A percentile compares a stretch with the other conserved stretches of the same genome.
Evolutionary conservation across 2,329 filamentous ascomycete genomes (phyloP).

Genomic region (Ceratocystis diversiconidia): DNA sequence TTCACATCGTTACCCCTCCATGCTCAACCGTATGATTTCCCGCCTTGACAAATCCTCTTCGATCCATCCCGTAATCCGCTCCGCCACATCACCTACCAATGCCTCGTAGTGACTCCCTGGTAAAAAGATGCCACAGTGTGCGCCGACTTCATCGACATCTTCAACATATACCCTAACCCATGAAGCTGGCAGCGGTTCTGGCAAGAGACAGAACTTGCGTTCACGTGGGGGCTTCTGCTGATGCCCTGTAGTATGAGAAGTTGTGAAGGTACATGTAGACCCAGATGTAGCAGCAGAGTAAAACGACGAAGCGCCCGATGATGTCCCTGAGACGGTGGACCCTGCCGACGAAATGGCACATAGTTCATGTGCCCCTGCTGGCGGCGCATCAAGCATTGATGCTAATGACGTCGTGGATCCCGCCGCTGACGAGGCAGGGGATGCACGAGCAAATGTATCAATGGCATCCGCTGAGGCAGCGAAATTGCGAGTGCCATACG

Average conservation of each 20-base stretch:
- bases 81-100: constrained; percentile 61
- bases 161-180: constrained; percentile 76
- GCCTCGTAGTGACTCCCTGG: constrained; percentile 57
- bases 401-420: not conserved
- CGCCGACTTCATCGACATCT: constrained; percentile 69
- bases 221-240: constrained; percentile 35
- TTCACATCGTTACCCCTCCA: not conserved
- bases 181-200: constrained; percentile 38
- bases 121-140: constrained; percentile 72
- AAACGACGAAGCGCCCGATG: not conserved
- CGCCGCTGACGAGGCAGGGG: not conserved
- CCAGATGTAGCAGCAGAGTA: not conserved
- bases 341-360: not conserved
- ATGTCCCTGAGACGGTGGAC: not conserved
- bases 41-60: constrained; percentile 41
- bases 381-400: not conserved
- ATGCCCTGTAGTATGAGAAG: not conserved
- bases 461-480: not conserved
- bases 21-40: constrained; percentile 19
- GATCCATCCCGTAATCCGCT: constrained; percentile 55
- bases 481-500: not conserved
- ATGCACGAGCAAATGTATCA: not conserved
- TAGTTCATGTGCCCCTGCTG: not conserved
- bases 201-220: constrained; percentile 68
- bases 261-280: constrained; percentile 16